Percentiles rank a stretch among this genome's conserved stretches.
Evolutionary conservation across 805 yeast species (phyloP).

Genomic region (Sungouiozyma ichnusensis): DNA sequence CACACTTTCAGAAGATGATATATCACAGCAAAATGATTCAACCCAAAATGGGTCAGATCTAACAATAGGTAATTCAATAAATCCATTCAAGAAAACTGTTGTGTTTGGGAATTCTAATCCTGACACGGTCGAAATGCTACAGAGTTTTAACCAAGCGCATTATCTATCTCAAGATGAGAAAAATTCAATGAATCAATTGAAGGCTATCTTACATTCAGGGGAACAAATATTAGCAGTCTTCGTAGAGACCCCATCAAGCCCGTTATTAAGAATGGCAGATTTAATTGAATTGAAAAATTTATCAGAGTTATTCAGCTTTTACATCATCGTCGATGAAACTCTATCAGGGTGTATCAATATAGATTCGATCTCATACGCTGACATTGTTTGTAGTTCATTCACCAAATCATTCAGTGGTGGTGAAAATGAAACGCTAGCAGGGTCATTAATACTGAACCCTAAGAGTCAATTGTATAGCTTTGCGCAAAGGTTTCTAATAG

Average conservation of each 20-base stretch:
- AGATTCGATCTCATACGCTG: conserved; percentile 73
- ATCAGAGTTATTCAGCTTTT: conserved; percentile 61
- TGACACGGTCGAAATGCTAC: conserved; percentile 76
- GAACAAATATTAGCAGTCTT: conserved; percentile 65
- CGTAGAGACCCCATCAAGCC: conserved; percentile 93
- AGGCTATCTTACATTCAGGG: conserved; percentile 48
- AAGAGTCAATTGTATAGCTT: conserved; percentile 38
- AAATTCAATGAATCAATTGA: conserved; percentile 45
- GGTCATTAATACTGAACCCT: conserved; percentile 73
- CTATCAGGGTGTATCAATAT: conserved; percentile 84
- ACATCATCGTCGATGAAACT: conserved; percentile 86
- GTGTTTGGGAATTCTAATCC: conserved; percentile 96
- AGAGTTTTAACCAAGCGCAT: conserved; percentile 85
- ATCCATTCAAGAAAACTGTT: conserved; percentile 49
- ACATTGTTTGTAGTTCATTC: conserved; percentile 73
- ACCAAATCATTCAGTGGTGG: conserved; percentile 93
- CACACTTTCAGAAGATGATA: not conserved
- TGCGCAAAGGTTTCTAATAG: conserved; percentile 30
- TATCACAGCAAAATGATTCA: not conserved
- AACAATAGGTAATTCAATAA: not conserved
- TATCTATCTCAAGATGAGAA: conserved; percentile 79
- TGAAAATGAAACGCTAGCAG: conserved; percentile 84
- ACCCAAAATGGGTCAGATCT: not conserved
- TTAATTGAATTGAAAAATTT: conserved; percentile 51
- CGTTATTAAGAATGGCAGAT: conserved; percentile 80